A percentile compares a stretch with the other conserved stretches of the same genome.
Evolutionary conservation across 208 protist species (phyloP).

Genomic region (Angomonas desouzai): DNA sequence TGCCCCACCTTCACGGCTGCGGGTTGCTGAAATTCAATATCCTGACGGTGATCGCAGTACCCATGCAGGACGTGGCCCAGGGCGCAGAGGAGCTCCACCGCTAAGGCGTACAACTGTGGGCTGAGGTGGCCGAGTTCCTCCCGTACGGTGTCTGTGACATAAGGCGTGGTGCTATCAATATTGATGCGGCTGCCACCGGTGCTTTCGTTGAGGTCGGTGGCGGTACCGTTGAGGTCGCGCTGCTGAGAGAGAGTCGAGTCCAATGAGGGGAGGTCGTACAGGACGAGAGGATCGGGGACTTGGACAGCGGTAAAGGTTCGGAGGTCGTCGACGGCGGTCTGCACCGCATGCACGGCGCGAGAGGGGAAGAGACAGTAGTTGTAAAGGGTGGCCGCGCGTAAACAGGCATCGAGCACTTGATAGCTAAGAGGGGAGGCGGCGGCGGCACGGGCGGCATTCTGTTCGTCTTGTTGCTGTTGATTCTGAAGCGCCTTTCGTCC

Average conservation of each 20-base stretch:
- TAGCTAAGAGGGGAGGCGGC: not conserved
- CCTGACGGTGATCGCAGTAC: slow-evolving; percentile 69
- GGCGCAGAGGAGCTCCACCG: slow-evolving; percentile 37
- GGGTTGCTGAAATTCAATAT: slow-evolving; percentile 59
- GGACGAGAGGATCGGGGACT: slow-evolving; percentile 4
- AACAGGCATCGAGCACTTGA: slow-evolving; percentile 16
- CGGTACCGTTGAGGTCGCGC: not conserved
- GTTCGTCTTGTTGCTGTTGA: slow-evolving; percentile 14
- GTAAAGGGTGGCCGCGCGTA: slow-evolving; percentile 23
- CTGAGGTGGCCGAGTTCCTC: slow-evolving; percentile 7
- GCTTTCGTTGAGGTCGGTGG: not conserved
- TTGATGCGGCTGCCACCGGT: not conserved
- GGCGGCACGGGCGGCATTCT: not conserved
- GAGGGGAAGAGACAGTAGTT: slow-evolving; percentile 25
- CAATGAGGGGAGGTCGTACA: slow-evolving; percentile 1
- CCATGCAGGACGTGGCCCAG: slow-evolving; percentile 46
- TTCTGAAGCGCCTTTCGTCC: not conserved
- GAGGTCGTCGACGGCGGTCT: slow-evolving; percentile 23
- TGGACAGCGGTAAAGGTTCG: slow-evolving; percentile 5
- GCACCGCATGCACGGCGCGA: slow-evolving; percentile 20
- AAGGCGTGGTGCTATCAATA: not conserved
- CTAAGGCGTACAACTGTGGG: slow-evolving; percentile 28
- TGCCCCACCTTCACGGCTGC: slow-evolving; percentile 52
- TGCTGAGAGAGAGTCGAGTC: not conserved
- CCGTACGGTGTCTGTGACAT: not conserved